Evolutionary conservation across 2,329 filamentous ascomycete species (phyloP), one percentile per base, ranked within the genome.

Genomic region (Pseudocercospora pini-densiflorae): DNA sequence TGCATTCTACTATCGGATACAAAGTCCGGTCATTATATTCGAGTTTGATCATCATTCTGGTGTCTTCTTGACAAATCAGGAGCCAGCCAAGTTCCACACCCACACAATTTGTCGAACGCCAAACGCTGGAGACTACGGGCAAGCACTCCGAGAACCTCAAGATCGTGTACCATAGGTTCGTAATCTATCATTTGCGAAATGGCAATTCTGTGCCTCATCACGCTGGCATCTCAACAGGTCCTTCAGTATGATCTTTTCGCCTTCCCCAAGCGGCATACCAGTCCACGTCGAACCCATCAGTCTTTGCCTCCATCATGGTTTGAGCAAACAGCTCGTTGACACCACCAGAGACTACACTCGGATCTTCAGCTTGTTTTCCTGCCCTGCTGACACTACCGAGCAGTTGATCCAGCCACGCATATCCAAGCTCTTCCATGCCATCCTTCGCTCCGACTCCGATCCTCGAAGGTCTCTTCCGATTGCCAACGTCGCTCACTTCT

Each of bases 11-110:
- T 94, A 89, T 73, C 85, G 92, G 0, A 85, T 94, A 3, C 91
- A 94, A 78, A 92, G 87, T 70, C 91, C 91, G 0, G 90, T 94
- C 0, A 82, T 92, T 0, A 81, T 94, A 1, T 81, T 90, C 60
- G 92, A 94, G 82, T 92, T 94, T 72, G 92, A 94, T 94, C 74
- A 82, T 91, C 58, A 68, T 36, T 65, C 66, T 16, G 91, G 91
- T 0, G 91, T 94, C 0, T 94, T 93, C 71, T 77, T 94, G 73
- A 88, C 84, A 1, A 94, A 94, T 73, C 82, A 83, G 59, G 86
- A 91, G 77, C 91, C 92, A 0, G 88, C 88, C 33, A 92, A 91
- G 77, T 94, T 92, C 72, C 92, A 94, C 72, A 91, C 92, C 23
- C 92, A 94, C 76, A 94, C 91, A 0, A 79, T 92, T 61, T 79